phyloP scores from a whole-genome alignment of 176 grass and related monocot genomes.

The Sorghum bicolor region DNA sequence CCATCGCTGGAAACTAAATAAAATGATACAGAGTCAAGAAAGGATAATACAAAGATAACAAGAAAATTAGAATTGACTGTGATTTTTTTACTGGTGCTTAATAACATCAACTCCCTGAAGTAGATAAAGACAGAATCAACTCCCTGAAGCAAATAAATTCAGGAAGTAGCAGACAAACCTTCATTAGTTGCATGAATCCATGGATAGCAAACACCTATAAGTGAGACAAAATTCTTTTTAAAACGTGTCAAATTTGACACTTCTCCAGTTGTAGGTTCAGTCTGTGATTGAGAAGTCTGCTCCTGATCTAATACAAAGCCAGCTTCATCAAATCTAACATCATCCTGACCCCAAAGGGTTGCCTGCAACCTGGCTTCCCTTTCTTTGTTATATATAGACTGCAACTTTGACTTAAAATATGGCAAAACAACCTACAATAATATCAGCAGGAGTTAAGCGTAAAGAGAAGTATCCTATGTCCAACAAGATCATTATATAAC shows the following conservation, averaged over 20 bases:
- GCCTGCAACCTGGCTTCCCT: slow-evolving; percentile 98
- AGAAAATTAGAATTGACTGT: neutral
- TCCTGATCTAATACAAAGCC: slow-evolving; percentile 72
- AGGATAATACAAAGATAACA: neutral
- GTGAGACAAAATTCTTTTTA: slow-evolving; percentile 63
- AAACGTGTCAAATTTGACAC: slow-evolving; percentile 57
- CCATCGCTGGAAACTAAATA: neutral
- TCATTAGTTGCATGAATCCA: slow-evolving; percentile 99
- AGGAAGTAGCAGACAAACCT: slow-evolving; percentile 46
- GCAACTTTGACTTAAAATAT: slow-evolving; percentile 95
- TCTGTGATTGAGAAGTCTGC: slow-evolving; percentile 46
- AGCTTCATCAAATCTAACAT: slow-evolving; percentile 63
- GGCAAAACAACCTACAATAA: slow-evolving; percentile 83
- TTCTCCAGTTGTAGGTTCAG: slow-evolving; percentile 37
- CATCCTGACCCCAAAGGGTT: slow-evolving; percentile 90
- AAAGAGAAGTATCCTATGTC: neutral
- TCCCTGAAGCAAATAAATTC: neutral
- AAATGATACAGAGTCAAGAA: slow-evolving; percentile 1
- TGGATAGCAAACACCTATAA: slow-evolving; percentile 89
- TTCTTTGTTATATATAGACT: slow-evolving; percentile 90
- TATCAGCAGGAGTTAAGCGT: slow-evolving; percentile 9
- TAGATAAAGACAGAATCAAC: neutral
- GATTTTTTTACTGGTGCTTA: neutral
- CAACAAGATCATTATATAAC: neutral
- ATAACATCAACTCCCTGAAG: neutral